Conservation (phyloP, 768 basidiomycete species). For the Tulasnella calospora region DNA sequence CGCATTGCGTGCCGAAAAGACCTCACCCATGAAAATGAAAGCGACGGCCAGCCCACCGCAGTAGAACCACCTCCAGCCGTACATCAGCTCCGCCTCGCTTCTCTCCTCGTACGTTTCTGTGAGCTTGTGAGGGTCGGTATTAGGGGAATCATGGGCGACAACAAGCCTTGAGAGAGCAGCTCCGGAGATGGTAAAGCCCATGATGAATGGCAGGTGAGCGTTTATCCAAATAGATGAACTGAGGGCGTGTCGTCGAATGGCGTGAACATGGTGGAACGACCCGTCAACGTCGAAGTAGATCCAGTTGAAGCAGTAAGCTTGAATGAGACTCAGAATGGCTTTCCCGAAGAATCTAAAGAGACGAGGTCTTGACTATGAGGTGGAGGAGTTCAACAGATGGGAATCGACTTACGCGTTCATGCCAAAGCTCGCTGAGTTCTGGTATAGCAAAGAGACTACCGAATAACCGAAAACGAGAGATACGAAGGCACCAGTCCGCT, state of each 20-base stretch:
- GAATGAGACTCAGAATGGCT: slow-evolving; percentile 18
- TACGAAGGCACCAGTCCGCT: slow-evolving; percentile 37
- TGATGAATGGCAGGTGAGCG: slow-evolving; percentile 19
- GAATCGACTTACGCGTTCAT: slow-evolving; percentile 13
- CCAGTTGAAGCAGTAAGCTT: slow-evolving; percentile 23
- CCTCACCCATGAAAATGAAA: slow-evolving; percentile 18
- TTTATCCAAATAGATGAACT: slow-evolving; percentile 14
- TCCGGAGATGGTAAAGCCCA: slow-evolving; percentile 19
- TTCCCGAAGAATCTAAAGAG: slow-evolving; percentile 21
- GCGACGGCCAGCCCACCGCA: slow-evolving; percentile 16
- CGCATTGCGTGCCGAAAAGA: not conserved
- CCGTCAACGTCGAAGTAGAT: slow-evolving; percentile 25
- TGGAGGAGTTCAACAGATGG: not conserved
- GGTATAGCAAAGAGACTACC: slow-evolving; percentile 27
- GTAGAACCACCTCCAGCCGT: slow-evolving; percentile 21
- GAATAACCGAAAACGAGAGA: slow-evolving; percentile 34
- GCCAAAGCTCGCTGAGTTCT: slow-evolving; percentile 22
- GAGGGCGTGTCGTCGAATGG: slow-evolving; percentile 20
- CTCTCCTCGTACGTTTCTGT: slow-evolving; percentile 12
- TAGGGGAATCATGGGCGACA: slow-evolving; percentile 11
- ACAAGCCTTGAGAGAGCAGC: slow-evolving; percentile 21
- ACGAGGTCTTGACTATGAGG: not conserved
- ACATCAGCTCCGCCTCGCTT: slow-evolving; percentile 9
- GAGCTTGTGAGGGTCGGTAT: slow-evolving; percentile 3
- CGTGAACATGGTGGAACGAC: slow-evolving; percentile 6